Evolutionary conservation across 164 flowering plant genomes (phyloP).

Genomic region (Vitis cinerea): DNA sequence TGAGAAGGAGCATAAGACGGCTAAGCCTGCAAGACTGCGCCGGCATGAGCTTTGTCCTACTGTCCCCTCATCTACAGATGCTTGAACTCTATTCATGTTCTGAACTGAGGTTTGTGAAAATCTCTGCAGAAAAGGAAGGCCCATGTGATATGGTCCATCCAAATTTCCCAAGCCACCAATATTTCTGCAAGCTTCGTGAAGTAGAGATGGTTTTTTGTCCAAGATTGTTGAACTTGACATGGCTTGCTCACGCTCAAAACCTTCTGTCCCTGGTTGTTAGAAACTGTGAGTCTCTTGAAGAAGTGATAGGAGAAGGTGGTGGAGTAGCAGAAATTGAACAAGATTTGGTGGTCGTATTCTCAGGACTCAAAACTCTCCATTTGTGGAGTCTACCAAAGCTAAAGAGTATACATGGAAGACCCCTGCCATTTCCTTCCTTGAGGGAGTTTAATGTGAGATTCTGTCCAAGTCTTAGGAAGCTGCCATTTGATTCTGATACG

Average conservation of each 20-base stretch:
- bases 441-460: background rate
- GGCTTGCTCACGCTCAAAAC: constrained; percentile 14
- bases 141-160: no score
- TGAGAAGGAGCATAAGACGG: no score
- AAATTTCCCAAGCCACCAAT: no score
- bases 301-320: background rate
- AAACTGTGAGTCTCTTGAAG: background rate
- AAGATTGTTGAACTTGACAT: constrained; percentile 1
- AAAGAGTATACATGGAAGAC: background rate
- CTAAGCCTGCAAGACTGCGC: no score
- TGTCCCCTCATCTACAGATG: no score
- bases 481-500: background rate
- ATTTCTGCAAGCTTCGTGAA: background rate
- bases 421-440: constrained; percentile 2
- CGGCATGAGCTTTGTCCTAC: no score
- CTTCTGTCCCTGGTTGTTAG: background rate
- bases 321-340: no score
- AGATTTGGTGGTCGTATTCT: no score
- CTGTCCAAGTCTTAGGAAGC: constrained; percentile 1
- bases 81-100: no score
- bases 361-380: background rate
- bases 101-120: no score
- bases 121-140: no score
- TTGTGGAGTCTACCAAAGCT: background rate
- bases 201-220: background rate